A percentile compares a stretch with the other conserved stretches of the same genome.
These are phyloP conservation scores for Porcisia hertigi DNA, from an alignment of 208 protist genomes.

Conservation along the genomic window DNA sequence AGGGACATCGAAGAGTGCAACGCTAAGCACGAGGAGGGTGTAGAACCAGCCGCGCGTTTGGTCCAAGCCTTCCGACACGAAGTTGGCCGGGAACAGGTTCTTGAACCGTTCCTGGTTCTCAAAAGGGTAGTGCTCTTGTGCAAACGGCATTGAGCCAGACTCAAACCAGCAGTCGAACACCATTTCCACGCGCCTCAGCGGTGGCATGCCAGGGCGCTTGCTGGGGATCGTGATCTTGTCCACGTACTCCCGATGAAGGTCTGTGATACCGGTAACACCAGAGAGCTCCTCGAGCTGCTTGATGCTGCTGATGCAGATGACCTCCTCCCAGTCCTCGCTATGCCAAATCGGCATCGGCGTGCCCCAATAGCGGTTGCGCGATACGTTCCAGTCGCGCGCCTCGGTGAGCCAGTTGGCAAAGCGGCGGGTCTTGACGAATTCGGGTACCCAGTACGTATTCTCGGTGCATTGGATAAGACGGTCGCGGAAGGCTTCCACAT, in stretches of 20 bases:
- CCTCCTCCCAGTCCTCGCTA: conserved; percentile 95
- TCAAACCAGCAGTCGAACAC: conserved; percentile 99
- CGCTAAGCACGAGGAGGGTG: conserved; percentile 99
- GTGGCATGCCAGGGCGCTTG: conserved; percentile 82
- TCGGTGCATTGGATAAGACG: conserved; percentile 94
- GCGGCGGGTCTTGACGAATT: conserved; percentile 96
- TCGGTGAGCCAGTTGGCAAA: conserved; percentile 99
- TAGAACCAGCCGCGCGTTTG: conserved; percentile 99
- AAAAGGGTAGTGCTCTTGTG: conserved; percentile 99
- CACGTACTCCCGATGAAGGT: conserved; percentile 98
- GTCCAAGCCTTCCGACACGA: conserved; percentile 99
- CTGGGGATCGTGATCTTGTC: conserved; percentile 99
- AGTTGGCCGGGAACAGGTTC: conserved; percentile 98
- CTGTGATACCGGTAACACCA: conserved; percentile 88
- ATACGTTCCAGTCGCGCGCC: conserved; percentile 99
- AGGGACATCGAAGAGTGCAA: conserved; percentile 97
- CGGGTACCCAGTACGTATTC: conserved; percentile 97
- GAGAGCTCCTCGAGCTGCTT: conserved; percentile 97
- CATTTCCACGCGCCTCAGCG: conserved; percentile 92
- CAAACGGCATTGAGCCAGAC: conserved; percentile 99
- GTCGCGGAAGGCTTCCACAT: conserved; percentile 97
- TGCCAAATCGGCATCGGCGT: conserved; percentile 99
- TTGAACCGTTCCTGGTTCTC: conserved; percentile 97
- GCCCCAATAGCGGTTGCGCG: conserved; percentile 98
- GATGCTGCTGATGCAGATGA: conserved; percentile 96